These are phyloP conservation scores for Phaeosphaeria sp. DNA, from an alignment of 2,329 filamentous ascomycete species.

Conservation along the genomic window DNA sequence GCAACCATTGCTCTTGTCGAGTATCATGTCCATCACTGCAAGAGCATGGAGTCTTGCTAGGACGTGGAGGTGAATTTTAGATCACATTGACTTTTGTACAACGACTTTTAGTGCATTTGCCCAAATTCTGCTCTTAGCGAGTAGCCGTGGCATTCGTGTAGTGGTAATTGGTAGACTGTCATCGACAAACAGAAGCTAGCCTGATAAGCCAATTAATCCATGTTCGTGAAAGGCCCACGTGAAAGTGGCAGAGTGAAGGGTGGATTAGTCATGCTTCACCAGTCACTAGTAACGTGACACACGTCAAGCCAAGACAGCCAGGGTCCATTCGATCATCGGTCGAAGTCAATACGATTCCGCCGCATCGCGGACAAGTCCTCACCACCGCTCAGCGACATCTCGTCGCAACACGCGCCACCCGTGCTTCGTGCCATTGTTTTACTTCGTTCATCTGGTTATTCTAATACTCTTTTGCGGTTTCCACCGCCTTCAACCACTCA, in stretches of 20 bases:
- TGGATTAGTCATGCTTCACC: neutral
- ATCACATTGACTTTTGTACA: neutral
- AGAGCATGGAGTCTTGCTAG: neutral
- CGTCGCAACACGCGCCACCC: constrained; percentile 23
- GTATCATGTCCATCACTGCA: neutral
- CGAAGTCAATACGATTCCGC: constrained; percentile 25
- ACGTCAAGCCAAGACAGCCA: constrained; percentile 19
- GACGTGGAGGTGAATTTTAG: neutral
- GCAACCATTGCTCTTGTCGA: neutral
- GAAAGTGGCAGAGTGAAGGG: neutral
- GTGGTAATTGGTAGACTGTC: too few relatives aligned
- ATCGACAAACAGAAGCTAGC: neutral
- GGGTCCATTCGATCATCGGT: constrained; percentile 22
- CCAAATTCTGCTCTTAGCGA: too few relatives aligned
- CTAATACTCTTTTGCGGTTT: constrained; percentile 30
- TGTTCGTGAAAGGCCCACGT: neutral
- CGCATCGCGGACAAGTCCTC: constrained; percentile 25
- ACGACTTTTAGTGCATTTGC: too few relatives aligned
- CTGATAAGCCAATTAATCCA: neutral
- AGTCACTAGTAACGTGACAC: constrained; percentile 7
- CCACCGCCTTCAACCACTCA: constrained; percentile 37
- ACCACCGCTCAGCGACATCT: constrained; percentile 23
- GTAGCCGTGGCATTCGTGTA: too few relatives aligned
- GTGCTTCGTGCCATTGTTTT: constrained; percentile 28
- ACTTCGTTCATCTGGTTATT: constrained; percentile 23